phyloP scores from a whole-genome alignment of 2,329 filamentous ascomycete species.

The Scedosporium minutisporum region DNA sequence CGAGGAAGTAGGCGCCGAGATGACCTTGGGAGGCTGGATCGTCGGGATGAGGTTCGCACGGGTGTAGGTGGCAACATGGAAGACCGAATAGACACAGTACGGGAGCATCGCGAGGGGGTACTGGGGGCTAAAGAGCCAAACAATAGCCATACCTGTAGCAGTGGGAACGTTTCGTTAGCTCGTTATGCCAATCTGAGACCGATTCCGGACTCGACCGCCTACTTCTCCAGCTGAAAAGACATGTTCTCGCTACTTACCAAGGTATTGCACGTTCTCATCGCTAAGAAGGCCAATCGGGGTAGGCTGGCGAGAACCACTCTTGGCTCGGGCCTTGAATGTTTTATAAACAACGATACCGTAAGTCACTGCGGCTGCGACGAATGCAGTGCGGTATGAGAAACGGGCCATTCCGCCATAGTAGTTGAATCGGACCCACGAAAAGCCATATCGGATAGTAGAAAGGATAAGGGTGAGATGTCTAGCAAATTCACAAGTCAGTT shows the following conservation, averaged over 20 bases:
- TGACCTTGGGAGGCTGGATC: constrained; percentile 56
- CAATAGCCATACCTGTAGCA: constrained; percentile 58
- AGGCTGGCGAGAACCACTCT: constrained; percentile 56
- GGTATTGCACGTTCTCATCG: constrained; percentile 97
- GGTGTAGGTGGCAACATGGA: constrained; percentile 96
- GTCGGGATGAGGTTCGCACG: constrained; percentile 89
- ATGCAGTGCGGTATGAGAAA: constrained; percentile 83
- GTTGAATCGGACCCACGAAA: constrained; percentile 87
- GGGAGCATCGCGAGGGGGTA: constrained; percentile 84
- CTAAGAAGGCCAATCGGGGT: constrained; percentile 54
- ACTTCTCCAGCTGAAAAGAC: not conserved
- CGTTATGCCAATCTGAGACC: no score
- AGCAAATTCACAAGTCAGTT: not conserved
- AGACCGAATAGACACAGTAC: constrained; percentile 93
- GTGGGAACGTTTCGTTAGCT: not conserved
- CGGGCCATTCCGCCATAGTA: constrained; percentile 67
- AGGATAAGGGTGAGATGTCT: constrained; percentile 84
- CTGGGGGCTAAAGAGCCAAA: constrained; percentile 90
- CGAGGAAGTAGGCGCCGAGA: constrained; percentile 42
- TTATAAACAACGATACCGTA: constrained; percentile 99
- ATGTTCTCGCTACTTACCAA: constrained; percentile 52
- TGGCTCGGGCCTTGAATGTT: constrained; percentile 77
- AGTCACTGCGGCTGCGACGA: constrained; percentile 78
- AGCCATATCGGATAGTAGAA: constrained; percentile 68
- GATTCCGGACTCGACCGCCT: not conserved